phyloP scores from a whole-genome alignment of 495 filamentous ascomycete species.

The Podospora bellae-mahoneyi region DNA sequence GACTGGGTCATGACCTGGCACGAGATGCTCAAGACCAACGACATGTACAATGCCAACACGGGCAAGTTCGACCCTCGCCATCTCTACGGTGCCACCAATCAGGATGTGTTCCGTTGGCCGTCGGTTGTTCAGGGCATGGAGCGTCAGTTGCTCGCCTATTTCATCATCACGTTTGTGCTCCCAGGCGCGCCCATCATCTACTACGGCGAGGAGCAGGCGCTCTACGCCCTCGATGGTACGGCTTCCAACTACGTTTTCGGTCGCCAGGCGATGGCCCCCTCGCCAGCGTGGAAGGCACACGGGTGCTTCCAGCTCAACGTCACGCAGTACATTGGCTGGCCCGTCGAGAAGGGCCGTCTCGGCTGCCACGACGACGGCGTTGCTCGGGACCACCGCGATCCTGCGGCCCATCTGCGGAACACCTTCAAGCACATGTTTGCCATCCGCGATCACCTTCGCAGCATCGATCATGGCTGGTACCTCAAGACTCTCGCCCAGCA shows the following conservation, averaged over 20 bases:
- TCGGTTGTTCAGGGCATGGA: slow-evolving; percentile 60
- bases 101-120: slow-evolving; percentile 76
- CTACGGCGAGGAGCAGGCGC: slow-evolving; percentile 70
- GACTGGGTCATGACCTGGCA: slow-evolving; percentile 65
- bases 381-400: slow-evolving; percentile 66
- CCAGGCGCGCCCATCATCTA: slow-evolving; percentile 64
- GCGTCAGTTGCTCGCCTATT: slow-evolving; percentile 58
- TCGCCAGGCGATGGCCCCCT: slow-evolving; percentile 62
- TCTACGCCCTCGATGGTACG: slow-evolving; percentile 65
- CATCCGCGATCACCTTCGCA: slow-evolving; percentile 54
- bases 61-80: slow-evolving; percentile 68
- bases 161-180: slow-evolving; percentile 62
- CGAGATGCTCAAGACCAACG: slow-evolving; percentile 59
- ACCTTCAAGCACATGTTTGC: slow-evolving; percentile 66
- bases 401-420: slow-evolving; percentile 62
- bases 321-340: slow-evolving; percentile 58
- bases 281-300: slow-evolving; percentile 65
- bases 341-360: slow-evolving; percentile 50
- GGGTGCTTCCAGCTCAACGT: slow-evolving; percentile 61
- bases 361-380: slow-evolving; percentile 60
- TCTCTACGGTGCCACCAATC: slow-evolving; percentile 67
- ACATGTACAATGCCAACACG: slow-evolving; percentile 62
- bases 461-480: slow-evolving; percentile 61
- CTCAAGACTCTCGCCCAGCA: slow-evolving; percentile 60
- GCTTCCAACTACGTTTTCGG: slow-evolving; percentile 70